Conservation (phyloP, 2,329 filamentous ascomycete genomes). For the Colletotrichum noveboracense region DNA sequence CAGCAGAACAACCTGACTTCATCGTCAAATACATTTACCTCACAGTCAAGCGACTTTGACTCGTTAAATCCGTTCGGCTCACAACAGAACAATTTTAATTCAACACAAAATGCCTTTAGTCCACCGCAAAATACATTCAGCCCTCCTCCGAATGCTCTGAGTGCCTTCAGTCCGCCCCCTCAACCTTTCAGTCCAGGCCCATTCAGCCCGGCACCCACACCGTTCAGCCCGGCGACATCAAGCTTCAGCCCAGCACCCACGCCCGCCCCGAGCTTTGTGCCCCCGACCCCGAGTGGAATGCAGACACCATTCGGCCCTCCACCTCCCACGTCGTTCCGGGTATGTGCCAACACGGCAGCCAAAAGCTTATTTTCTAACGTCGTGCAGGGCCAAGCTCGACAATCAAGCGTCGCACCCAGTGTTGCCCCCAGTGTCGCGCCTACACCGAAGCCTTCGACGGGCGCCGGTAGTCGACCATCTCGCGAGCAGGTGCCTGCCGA, state of each 20-base stretch:
- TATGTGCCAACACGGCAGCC: background rate
- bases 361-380: background rate
- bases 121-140: constrained; percentile 1
- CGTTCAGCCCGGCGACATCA: constrained; percentile 13
- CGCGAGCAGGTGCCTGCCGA: constrained; percentile 50
- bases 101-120: background rate
- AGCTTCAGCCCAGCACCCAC: constrained; percentile 17
- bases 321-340: constrained; percentile 18
- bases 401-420: background rate
- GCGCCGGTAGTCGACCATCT: constrained; percentile 39
- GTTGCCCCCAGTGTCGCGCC: constrained; percentile 20
- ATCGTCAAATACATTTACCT: background rate
- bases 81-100: background rate
- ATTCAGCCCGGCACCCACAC: constrained; percentile 10
- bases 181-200: constrained; percentile 8
- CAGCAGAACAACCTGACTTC: background rate
- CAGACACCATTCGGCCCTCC: constrained; percentile 18
- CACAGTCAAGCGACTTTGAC: background rate
- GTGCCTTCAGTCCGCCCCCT: constrained; percentile 11
- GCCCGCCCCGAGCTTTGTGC: constrained; percentile 12
- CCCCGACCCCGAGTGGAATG: constrained; percentile 3
- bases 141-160: constrained; percentile 2
- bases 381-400: constrained; percentile 12
- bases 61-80: background rate
- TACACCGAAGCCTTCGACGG: constrained; percentile 33